Base-by-base conservation (phyloP, 2,329 filamentous ascomycete genomes). In the Colletotrichum melonis region DNA sequence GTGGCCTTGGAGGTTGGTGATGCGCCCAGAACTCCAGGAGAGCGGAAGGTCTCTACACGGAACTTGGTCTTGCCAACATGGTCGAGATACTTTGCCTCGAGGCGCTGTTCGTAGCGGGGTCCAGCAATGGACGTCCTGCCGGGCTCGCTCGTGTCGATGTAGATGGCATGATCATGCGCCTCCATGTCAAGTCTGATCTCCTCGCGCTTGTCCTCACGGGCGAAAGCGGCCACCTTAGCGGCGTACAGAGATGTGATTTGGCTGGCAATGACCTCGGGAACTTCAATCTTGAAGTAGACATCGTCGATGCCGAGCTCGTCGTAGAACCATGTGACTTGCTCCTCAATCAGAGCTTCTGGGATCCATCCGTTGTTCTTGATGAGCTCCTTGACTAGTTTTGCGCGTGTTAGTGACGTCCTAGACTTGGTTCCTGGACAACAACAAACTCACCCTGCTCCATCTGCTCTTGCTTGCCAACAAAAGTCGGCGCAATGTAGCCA, bases 161-260 rank as follows among this genome's bases (percentile, higher is more conserved):
- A 99, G 80, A 98, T 97, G 73, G 97, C 97, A 81, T 98, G 97
- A 82, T 98, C 97, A 72, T 89, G 86, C 26, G 95, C 95, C 85
- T 99, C 97, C 90, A 98, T 98, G 82, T 98, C 96, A 55, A 99
- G 87, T 75, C 95, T 92, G 78, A 99, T 98, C 85, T 98, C 95
- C 79, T 98, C 90, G 77, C 93, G 92, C 88, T 97, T 97, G 85
- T 98, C 96, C 82, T 97, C 94, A 70, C 97, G 92, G 46, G 96
- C 95, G 81, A 94, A 97, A 9, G 97, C 95, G 49, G 97, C 97
- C 59, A 98, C 92, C 86, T 98, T 98, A 82, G 96, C 97, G 67
- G 97, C 97, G 81, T 98, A 99, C 62, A 99, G 91, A 12, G 96
- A 98, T 74, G 96, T 96, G 81, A 99, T 95, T 82, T 98, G 95